A percentile compares a stretch with the other conserved stretches of the same genome.
Conservation (phyloP, 1,139 yeast species). For the Wickerhamomyces sp. region DNA sequence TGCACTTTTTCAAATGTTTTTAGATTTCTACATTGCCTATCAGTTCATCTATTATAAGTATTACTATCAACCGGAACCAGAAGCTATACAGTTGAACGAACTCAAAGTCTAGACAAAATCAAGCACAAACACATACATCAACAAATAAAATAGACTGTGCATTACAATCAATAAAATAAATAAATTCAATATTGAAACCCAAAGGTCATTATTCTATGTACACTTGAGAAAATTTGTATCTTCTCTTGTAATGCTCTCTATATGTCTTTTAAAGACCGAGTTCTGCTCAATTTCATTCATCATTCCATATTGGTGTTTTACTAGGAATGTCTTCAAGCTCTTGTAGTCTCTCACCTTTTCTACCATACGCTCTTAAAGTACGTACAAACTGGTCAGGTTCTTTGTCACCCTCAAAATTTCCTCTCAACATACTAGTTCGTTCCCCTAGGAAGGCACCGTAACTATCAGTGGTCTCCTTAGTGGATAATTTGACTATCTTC, state of each 20-base stretch:
- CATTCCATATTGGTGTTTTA: slow-evolving; percentile 17
- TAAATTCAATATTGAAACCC: not conserved
- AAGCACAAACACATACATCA: too few relatives aligned
- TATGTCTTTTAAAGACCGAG: not conserved
- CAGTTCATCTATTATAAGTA: slow-evolving; percentile 62
- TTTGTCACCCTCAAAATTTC: slow-evolving; percentile 19
- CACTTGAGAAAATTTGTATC: too few relatives aligned
- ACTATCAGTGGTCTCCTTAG: slow-evolving; percentile 8
- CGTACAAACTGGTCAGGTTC: slow-evolving; percentile 27
- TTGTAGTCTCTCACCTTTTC: slow-evolving; percentile 24
- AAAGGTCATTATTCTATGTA: too few relatives aligned
- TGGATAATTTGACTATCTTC: slow-evolving; percentile 12
- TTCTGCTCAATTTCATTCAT: slow-evolving; percentile 7
- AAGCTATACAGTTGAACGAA: slow-evolving; percentile 19
- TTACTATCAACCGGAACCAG: slow-evolving; percentile 22
- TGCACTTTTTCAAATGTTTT: slow-evolving; percentile 73
- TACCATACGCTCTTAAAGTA: slow-evolving; percentile 34
- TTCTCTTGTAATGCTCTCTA: too few relatives aligned
- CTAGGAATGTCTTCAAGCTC: not conserved
- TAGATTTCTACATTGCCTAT: slow-evolving; percentile 71
- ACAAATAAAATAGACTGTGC: too few relatives aligned
- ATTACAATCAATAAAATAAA: not conserved
- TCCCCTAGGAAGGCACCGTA: slow-evolving; percentile 20
- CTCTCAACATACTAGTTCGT: slow-evolving; percentile 20
- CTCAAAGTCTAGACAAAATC: slow-evolving; percentile 5